Evolutionary conservation across 768 basidiomycete species (phyloP), one percentile per base, ranked within the genome.

Genomic region (Mycena vitilis): DNA sequence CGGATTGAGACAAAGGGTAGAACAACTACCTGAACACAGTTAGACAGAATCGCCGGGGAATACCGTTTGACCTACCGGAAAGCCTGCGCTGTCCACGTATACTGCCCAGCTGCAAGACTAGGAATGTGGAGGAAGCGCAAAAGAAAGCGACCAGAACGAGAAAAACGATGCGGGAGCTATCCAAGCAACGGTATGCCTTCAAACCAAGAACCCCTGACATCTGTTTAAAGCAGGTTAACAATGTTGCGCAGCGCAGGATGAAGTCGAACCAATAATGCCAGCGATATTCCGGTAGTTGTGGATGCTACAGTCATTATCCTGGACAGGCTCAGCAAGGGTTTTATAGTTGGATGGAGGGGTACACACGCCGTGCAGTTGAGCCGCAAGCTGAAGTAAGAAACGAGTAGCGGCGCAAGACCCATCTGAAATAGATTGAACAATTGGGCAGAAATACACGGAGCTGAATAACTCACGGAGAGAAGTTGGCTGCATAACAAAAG

Each of bases 151-250:
- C 73, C 48, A 90, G 73, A 20, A 82, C 73, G 23, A 81, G 69
- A 16, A 87, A 79, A 60, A 92, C 83, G 61, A 87, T 69, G n/a
- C 81, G 81, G n/a, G 88, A 85, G 65, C 86, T 85, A 75, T 88
- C 84, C 69, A 91, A 77, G 72, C 89, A 91, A 72, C 85, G 85
- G 71, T 91, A 91, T 10, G 87, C 89, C 74, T 92, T 92, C 72
- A 87, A 79, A 16, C 90, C 90, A 40, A 89, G 80, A 37, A 91
- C 86, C 37, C 88, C 89, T 0, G 88, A 84, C 48, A 91, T 83
- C 90, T 90, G 61, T 18, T 11, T 45, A 34, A 42, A 65, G 37
- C 65, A 30, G 30, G 56, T 55, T 13, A 52, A 30, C 16, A 22
- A n/a, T 42, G 34, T 20, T 38, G 48, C 37, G 47, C 38, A 63